Conservation (phyloP, 2,329 filamentous ascomycete genomes). For the Penicillium sp. region DNA sequence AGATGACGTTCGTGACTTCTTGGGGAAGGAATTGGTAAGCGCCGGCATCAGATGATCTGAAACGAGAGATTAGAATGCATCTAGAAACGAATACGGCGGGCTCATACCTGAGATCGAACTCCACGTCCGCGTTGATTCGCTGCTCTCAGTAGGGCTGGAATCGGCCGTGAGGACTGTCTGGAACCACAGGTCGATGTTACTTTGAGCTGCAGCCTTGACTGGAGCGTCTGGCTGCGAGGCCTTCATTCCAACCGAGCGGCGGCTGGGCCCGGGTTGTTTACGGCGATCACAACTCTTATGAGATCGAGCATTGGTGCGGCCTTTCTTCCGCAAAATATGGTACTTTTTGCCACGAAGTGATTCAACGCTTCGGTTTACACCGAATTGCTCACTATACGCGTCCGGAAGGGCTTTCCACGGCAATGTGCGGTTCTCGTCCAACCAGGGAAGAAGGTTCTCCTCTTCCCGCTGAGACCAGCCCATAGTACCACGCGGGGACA, state of each 20-base stretch:
- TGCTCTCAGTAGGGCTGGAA: background rate
- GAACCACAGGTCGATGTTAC: background rate
- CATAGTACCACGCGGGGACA: background rate
- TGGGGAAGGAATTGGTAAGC: background rate
- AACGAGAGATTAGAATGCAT: background rate
- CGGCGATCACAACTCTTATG: background rate
- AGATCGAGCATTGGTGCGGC: background rate
- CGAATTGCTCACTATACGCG: background rate
- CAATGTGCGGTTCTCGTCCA: background rate
- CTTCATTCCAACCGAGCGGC: background rate
- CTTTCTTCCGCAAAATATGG: background rate
- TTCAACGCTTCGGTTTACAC: background rate
- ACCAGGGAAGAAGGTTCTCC: background rate
- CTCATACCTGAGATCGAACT: background rate
- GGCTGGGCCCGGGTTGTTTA: background rate
- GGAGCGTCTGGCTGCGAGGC: background rate
- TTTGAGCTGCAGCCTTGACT: background rate
- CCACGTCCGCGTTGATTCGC: background rate
- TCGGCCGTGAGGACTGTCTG: background rate
- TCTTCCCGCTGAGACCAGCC: background rate
- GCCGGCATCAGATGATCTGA: background rate
- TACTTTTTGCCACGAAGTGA: background rate
- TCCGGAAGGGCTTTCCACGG: background rate
- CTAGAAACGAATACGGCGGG: background rate
- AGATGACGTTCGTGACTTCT: background rate